Conservation (phyloP, 2,329 filamentous ascomycete genomes). For the Paracamarosporium sp. region DNA sequence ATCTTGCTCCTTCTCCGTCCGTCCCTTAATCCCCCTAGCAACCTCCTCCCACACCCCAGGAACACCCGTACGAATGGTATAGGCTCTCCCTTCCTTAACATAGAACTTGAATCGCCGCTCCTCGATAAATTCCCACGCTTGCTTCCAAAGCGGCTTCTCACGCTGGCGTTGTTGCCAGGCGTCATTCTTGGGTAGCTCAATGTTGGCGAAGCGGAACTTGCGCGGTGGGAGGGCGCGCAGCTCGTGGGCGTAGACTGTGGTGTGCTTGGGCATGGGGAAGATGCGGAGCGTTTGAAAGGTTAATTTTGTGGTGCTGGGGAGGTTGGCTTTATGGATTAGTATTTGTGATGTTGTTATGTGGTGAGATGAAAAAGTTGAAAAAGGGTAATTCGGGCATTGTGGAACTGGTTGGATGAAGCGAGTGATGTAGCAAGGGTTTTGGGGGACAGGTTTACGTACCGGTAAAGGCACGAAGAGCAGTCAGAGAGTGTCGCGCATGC, state of each 20-base stretch:
- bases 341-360: not conserved
- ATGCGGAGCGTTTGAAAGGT: conserved; percentile 45
- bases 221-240: conserved; percentile 38
- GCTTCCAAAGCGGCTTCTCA: conserved; percentile 23
- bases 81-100: conserved; percentile 40
- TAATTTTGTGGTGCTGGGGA: conserved; percentile 30
- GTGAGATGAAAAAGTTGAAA: not conserved
- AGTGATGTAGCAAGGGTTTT: not conserved
- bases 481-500: conserved; percentile 30
- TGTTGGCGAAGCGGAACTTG: conserved; percentile 38
- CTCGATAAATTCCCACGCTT: conserved; percentile 29
- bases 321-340: conserved; percentile 10
- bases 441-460: not conserved
- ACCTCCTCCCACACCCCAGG: conserved; percentile 46
- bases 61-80: conserved; percentile 38
- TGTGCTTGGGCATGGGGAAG: conserved; percentile 39
- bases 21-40: conserved; percentile 33
- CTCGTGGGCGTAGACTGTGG: conserved; percentile 36
- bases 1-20: conserved; percentile 20
- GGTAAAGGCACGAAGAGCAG: conserved; percentile 34
- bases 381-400: too few species aligned
- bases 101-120: conserved; percentile 45
- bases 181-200: conserved; percentile 34
- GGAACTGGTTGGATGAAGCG: too few species aligned
- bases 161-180: conserved; percentile 26